Conservation (phyloP, 805 yeast genomes). For the Trichomonascus vanleenenianus region DNA sequence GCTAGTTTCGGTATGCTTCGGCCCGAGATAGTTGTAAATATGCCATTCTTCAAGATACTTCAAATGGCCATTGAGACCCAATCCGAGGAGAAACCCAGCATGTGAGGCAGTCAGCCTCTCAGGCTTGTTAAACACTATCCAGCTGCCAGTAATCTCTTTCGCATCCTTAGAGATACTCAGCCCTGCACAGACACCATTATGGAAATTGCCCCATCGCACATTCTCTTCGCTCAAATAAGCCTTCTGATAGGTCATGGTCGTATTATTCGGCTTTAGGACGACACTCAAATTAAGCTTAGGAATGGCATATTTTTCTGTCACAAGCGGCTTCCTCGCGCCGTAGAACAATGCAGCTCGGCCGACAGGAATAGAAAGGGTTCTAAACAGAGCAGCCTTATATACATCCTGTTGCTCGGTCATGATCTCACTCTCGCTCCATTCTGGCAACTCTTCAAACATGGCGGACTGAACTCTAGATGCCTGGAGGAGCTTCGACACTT, state of each 20-base stretch:
- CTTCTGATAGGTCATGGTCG: constrained; percentile 53
- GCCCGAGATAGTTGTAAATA: constrained; percentile 84
- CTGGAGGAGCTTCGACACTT: constrained; percentile 64
- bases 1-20: constrained; percentile 77
- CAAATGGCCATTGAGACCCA: constrained; percentile 88
- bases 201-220: constrained; percentile 80
- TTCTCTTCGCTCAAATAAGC: constrained; percentile 42
- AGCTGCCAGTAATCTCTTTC: constrained; percentile 71
- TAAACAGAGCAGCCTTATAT: constrained; percentile 52
- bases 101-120: constrained; percentile 67
- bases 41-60: constrained; percentile 90
- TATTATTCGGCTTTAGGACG: constrained; percentile 54
- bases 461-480: constrained; percentile 54
- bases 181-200: constrained; percentile 87
- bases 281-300: constrained; percentile 68
- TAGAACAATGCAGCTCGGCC: constrained; percentile 72
- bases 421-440: constrained; percentile 47
- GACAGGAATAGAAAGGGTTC: constrained; percentile 69
- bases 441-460: constrained; percentile 32
- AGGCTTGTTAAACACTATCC: constrained; percentile 87
- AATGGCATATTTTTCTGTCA: constrained; percentile 77
- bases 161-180: constrained; percentile 62
- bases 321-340: constrained; percentile 62
- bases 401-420: constrained; percentile 46
- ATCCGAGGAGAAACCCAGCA: constrained; percentile 89